A percentile compares a stretch with the other conserved stretches of the same genome.
Conservation (phyloP, 495 filamentous ascomycete species). For the Entonaema liquescens region DNA sequence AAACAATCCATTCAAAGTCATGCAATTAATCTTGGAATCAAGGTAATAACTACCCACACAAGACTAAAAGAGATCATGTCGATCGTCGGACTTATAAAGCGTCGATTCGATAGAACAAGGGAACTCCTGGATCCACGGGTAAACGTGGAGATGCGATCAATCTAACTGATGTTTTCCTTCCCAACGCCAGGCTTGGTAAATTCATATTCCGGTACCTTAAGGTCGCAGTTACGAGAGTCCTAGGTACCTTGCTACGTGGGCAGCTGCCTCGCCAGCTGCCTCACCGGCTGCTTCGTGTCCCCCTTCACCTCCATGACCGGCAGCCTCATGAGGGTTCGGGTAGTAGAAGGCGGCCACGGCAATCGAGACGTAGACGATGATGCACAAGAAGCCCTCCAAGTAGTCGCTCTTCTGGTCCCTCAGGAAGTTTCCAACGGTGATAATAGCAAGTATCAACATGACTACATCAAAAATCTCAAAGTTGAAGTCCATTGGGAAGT, state of each 20-base stretch:
- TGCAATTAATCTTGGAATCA: background rate
- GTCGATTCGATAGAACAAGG: constrained; percentile 4
- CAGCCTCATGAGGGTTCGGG: constrained; percentile 57
- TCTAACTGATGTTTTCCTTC: constrained; percentile 18
- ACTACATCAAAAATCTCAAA: constrained; percentile 93
- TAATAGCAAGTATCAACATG: constrained; percentile 82
- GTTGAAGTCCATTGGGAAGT: constrained; percentile 75
- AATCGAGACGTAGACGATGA: constrained; percentile 72
- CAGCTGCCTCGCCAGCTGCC: constrained; percentile 6
- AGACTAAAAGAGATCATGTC: constrained; percentile 3
- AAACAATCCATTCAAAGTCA: background rate
- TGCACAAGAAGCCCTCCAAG: constrained; percentile 78
- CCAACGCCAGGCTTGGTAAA: constrained; percentile 31
- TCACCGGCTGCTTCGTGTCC: background rate
- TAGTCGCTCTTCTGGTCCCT: constrained; percentile 84
- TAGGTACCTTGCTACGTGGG: constrained; percentile 15
- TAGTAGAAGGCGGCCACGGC: constrained; percentile 70
- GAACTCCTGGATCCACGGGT: constrained; percentile 16
- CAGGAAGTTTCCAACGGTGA: constrained; percentile 85
- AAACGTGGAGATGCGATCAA: constrained; percentile 18
- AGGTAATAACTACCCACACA: background rate
- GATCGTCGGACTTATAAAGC: constrained; percentile 10
- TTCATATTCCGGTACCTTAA: constrained; percentile 1
- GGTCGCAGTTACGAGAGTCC: background rate
- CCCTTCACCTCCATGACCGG: constrained; percentile 12